Conservation (phyloP, 768 basidiomycete genomes). For the Russula ochroleuca region DNA sequence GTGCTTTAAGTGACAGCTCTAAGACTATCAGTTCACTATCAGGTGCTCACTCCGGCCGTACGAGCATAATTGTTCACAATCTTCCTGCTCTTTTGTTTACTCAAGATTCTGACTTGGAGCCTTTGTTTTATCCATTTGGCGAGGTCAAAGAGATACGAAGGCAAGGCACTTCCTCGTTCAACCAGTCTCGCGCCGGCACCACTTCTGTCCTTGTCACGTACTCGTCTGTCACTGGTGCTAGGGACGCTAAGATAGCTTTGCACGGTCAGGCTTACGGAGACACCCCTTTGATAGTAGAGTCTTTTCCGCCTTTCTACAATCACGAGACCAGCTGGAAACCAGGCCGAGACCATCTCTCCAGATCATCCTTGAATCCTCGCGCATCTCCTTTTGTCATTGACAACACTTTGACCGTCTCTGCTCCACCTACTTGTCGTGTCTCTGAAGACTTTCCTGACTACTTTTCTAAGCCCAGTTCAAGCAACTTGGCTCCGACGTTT, state of each 20-base stretch:
- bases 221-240: constrained; percentile 47
- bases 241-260: constrained; percentile 60
- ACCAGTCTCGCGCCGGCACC: constrained; percentile 37
- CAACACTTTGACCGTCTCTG: constrained; percentile 13
- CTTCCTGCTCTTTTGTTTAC: constrained; percentile 65
- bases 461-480: constrained; percentile 11
- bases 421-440: constrained; percentile 25
- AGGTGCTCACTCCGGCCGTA: constrained; percentile 10
- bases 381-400: constrained; percentile 34
- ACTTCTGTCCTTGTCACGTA: constrained; percentile 65
- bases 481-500: background rate
- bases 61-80: constrained; percentile 55
- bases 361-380: constrained; percentile 34
- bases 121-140: constrained; percentile 72
- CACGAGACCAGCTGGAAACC: constrained; percentile 12
- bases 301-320: constrained; percentile 29
- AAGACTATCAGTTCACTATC: constrained; percentile 7
- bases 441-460: constrained; percentile 18
- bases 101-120: constrained; percentile 60
- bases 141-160: constrained; percentile 58
- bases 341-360: constrained; percentile 27
- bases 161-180: constrained; percentile 35
- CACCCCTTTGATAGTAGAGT: constrained; percentile 40
- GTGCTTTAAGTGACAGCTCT: constrained; percentile 22
- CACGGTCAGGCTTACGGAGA: constrained; percentile 60